Evolutionary conservation across 192 early-diverging fungal genomes (phyloP).

Genomic region (Funneliformis mosseae): DNA sequence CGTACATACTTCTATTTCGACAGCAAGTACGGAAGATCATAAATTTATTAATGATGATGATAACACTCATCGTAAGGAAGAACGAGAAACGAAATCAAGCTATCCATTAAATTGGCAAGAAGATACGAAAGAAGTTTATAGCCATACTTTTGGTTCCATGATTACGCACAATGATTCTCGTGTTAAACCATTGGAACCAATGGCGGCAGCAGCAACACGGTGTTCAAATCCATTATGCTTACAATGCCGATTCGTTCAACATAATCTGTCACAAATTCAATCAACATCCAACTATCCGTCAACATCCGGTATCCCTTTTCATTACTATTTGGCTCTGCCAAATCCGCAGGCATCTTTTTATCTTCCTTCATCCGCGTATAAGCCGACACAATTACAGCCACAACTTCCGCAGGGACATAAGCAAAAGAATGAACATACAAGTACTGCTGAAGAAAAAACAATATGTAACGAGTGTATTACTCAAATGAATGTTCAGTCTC

Average conservation of each 20-base stretch:
- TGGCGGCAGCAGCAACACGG: too few relatives aligned
- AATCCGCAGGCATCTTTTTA: neutral
- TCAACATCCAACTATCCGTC: neutral
- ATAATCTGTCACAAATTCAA: neutral
- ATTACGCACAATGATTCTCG: neutral
- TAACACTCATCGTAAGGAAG: too few relatives aligned
- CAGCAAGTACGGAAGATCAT: too few relatives aligned
- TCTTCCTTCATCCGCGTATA: neutral
- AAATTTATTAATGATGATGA: too few relatives aligned
- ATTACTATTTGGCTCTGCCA: constrained; percentile 2
- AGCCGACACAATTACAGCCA: neutral
- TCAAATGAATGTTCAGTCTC: neutral
- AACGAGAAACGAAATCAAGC: neutral
- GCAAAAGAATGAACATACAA: neutral
- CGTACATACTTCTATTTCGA: too few relatives aligned
- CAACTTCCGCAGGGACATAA: neutral
- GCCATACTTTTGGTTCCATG: neutral
- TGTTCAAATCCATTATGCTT: neutral
- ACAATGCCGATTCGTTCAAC: neutral
- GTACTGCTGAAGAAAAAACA: neutral
- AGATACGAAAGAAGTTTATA: neutral
- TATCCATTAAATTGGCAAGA: neutral
- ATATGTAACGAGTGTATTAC: neutral
- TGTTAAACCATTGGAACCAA: too few relatives aligned
- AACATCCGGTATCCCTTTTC: neutral